These are phyloP conservation scores for Coniochaeta prunicola DNA, from an alignment of 2,329 filamentous ascomycete species.

Conservation along the genomic window DNA sequence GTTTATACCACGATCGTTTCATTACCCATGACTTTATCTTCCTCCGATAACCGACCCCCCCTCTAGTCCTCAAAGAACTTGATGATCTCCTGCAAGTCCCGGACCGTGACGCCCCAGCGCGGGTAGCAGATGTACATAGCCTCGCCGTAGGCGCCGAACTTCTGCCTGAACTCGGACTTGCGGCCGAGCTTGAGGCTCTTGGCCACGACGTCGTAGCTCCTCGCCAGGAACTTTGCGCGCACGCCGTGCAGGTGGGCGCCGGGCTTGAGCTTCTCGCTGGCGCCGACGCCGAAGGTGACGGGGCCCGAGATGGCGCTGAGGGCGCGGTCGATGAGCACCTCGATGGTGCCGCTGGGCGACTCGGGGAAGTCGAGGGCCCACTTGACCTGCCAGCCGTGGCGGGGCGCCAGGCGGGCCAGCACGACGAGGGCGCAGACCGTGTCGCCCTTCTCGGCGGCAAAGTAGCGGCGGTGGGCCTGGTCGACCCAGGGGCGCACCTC, in stretches of 20 bases:
- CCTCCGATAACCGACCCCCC: no score
- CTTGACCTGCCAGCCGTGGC: conserved; percentile 89
- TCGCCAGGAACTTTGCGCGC: conserved; percentile 72
- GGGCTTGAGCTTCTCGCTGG: conserved; percentile 63
- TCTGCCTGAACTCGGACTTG: conserved; percentile 85
- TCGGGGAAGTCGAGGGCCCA: conserved; percentile 91
- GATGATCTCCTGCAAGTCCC: conserved; percentile 77
- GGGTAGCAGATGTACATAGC: conserved; percentile 88
- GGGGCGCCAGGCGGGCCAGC: conserved; percentile 71
- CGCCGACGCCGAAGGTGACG: conserved; percentile 85
- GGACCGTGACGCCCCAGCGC: conserved; percentile 72
- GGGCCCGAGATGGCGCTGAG: conserved; percentile 43
- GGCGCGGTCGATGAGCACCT: conserved; percentile 69
- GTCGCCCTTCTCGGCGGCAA: conserved; percentile 68
- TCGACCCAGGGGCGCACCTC: conserved; percentile 88
- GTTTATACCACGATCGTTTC: no score
- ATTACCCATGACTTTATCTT: no score
- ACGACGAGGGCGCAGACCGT: conserved; percentile 72
- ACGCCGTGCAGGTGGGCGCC: conserved; percentile 77
- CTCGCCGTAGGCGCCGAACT: conserved; percentile 79
- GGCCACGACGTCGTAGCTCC: conserved; percentile 75
- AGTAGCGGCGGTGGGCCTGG: conserved; percentile 74
- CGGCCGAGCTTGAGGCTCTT: conserved; percentile 75
- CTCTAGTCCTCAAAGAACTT: conserved; percentile 72
- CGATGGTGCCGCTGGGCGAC: conserved; percentile 80